Evolutionary conservation across 768 basidiomycete species (phyloP).

Genomic region (Xerocomus potaroensis): DNA sequence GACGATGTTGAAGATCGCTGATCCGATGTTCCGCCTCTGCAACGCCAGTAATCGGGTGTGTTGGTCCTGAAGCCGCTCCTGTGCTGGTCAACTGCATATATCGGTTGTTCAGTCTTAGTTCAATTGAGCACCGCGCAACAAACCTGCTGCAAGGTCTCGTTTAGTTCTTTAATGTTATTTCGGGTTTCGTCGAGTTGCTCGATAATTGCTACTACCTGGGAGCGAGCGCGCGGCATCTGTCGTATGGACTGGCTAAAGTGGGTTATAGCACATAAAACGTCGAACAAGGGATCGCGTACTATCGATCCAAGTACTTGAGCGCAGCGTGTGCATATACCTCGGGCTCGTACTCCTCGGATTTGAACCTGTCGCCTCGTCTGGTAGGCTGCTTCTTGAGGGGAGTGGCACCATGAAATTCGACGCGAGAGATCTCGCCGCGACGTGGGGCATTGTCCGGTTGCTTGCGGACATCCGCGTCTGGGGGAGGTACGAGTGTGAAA

Average conservation of each 20-base stretch:
- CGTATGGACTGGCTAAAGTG: constrained; percentile 40
- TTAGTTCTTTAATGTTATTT: constrained; percentile 34
- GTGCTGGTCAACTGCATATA: constrained; percentile 15
- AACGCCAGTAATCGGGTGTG: constrained; percentile 26
- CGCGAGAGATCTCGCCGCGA: constrained; percentile 51
- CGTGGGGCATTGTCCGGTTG: constrained; percentile 22
- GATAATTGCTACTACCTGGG: constrained; percentile 36
- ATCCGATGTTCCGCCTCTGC: constrained; percentile 41
- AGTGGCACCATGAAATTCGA: constrained; percentile 66
- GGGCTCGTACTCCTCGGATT: constrained; percentile 51
- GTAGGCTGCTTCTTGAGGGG: constrained; percentile 50
- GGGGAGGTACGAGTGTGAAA: constrained; percentile 51
- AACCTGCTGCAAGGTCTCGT: constrained; percentile 38
- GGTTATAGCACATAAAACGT: constrained; percentile 28
- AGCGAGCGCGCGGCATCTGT: constrained; percentile 47
- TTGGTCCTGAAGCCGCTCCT: constrained; percentile 13
- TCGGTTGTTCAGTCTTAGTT: neutral
- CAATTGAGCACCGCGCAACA: constrained; percentile 14
- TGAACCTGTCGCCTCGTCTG: constrained; percentile 35
- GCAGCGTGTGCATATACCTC: constrained; percentile 76
- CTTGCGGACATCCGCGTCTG: constrained; percentile 30
- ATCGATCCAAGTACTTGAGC: constrained; percentile 70
- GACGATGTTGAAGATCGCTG: constrained; percentile 38
- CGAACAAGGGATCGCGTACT: constrained; percentile 43
- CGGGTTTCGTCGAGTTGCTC: constrained; percentile 36